Evolutionary conservation across 108 stramenopile genomes (phyloP), one percentile per base, ranked within the genome.

Genomic region (Aurantiochytrium sp.): DNA sequence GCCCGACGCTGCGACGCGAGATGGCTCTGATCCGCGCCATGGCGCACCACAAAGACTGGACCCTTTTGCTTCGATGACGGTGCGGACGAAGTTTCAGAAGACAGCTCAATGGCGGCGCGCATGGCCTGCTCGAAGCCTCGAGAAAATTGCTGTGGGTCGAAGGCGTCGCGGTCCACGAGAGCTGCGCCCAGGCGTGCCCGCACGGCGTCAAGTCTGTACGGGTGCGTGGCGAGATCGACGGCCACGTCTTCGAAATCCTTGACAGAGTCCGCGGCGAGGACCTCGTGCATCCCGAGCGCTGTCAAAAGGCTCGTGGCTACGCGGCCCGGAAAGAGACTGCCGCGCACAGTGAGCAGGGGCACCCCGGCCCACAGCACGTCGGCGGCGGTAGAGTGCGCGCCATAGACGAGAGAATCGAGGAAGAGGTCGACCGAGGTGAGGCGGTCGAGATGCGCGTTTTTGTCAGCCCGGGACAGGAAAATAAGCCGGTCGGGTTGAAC

Each of bases 341-440:
- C 88, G 4, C 68, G 39, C 68, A 92, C 32, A 12, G 89, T 90
- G 37, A 91, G 65, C 10, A 89, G 87, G 27, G 93, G 93, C 37
- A 93, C 50, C 8, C 91, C 92, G 19, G 90, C 90, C 92, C 92
- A 92, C 4, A 93, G 68, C 2, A 89, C 81, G 42, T 93, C 93
- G 39, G 89, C 85, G 27, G 89, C 91, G 24, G 93, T 93, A 21
- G 93, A 90, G 85, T 93, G 93, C 21, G 93, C 93, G 19, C 91
- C 91, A 65, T 93, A 93, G 2, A 89, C 86, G 22, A 90, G 42
- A 42, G 91, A 89, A 42, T 93, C 93, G 19, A 92, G 54, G 48
- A 91, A 90, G 17, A 91, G 86, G 86, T 92, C 92, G 86, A 92
- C 91, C 21, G 4, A 5, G 4, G 6, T 5, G 24, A 73, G 17